A percentile compares a stretch with the other conserved stretches of the same genome.
phyloP scores from a whole-genome alignment of 2,329 filamentous ascomycete genomes.

The Zymoseptoria crescenta region DNA sequence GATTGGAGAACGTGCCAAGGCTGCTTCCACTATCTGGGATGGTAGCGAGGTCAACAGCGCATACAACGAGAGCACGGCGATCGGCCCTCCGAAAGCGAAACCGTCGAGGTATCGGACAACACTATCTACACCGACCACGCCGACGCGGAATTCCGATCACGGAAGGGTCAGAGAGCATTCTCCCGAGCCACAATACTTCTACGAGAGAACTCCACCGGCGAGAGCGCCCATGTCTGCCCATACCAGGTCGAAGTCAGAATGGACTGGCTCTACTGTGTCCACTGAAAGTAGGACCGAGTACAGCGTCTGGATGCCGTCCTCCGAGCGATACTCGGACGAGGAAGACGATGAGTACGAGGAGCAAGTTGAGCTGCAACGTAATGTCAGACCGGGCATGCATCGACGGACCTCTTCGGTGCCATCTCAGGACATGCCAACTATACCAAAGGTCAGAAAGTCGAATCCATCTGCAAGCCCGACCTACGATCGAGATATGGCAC shows the following conservation, averaged over 20 bases:
- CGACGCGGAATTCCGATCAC: conserved; percentile 7
- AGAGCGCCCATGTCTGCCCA: conserved; percentile 15
- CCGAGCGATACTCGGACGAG: conserved; percentile 28
- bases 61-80: conserved; percentile 9
- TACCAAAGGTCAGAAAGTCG: conserved; percentile 38
- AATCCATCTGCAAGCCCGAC: conserved; percentile 31
- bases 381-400: conserved; percentile 31
- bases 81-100: conserved; percentile 14
- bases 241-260: conserved; percentile 20
- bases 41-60: conserved; percentile 32
- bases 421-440: conserved; percentile 38
- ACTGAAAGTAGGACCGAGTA: conserved; percentile 28
- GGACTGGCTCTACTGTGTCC: conserved; percentile 16
- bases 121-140: conserved; percentile 5
- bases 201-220: conserved; percentile 12
- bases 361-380: conserved; percentile 6
- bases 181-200: conserved; percentile 18
- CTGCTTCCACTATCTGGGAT: conserved; percentile 41
- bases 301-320: conserved; percentile 43
- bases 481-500: conserved; percentile 14
- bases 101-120: conserved; percentile 20
- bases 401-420: conserved; percentile 43
- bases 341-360: conserved; percentile 24
- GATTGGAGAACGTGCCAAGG: conserved; percentile 49
- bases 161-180: conserved; percentile 10